Percentiles rank a stretch among this genome's conserved stretches.
These are phyloP conservation scores for Paralagenidium karlingii DNA, from an alignment of 352 stramenopile species.

Conservation along the genomic window DNA sequence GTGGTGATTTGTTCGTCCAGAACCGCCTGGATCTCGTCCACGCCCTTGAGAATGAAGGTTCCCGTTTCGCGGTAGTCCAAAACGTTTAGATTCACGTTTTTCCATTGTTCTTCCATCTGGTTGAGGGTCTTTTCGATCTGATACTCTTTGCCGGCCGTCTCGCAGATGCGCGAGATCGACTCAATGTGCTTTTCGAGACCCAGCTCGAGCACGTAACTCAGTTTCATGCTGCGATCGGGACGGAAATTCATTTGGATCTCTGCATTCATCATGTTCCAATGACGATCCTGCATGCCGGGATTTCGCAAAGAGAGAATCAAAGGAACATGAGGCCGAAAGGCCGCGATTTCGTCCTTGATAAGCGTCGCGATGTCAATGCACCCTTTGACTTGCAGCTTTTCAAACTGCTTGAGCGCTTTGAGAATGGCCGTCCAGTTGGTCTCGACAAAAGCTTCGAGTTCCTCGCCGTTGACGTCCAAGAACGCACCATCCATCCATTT, in stretches of 20 bases:
- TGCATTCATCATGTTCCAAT: constrained; percentile 88
- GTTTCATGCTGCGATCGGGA: constrained; percentile 71
- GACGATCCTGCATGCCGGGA: constrained; percentile 87
- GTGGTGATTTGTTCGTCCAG: constrained; percentile 94
- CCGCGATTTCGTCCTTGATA: constrained; percentile 86
- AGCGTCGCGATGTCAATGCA: constrained; percentile 78
- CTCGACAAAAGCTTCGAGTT: constrained; percentile 86
- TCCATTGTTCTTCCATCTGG: constrained; percentile 88
- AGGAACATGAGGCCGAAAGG: constrained; percentile 83
- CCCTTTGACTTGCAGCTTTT: constrained; percentile 76
- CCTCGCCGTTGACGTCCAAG: constrained; percentile 83
- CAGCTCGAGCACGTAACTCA: constrained; percentile 74
- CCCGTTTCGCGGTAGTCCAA: constrained; percentile 87
- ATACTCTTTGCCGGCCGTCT: constrained; percentile 91
- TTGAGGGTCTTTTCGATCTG: constrained; percentile 90
- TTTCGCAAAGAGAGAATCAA: constrained; percentile 85
- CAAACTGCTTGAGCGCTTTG: constrained; percentile 90
- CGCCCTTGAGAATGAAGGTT: constrained; percentile 89
- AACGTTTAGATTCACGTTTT: constrained; percentile 71
- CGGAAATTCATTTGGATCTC: constrained; percentile 79
- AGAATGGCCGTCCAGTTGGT: constrained; percentile 71
- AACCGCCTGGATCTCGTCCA: constrained; percentile 89
- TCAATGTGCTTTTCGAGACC: constrained; percentile 81
- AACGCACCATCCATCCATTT: constrained; percentile 90
- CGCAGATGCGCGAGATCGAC: constrained; percentile 83